These are phyloP conservation scores for Penicillium sp. DNA, from an alignment of 2,329 filamentous ascomycete genomes.

Conservation along the genomic window DNA sequence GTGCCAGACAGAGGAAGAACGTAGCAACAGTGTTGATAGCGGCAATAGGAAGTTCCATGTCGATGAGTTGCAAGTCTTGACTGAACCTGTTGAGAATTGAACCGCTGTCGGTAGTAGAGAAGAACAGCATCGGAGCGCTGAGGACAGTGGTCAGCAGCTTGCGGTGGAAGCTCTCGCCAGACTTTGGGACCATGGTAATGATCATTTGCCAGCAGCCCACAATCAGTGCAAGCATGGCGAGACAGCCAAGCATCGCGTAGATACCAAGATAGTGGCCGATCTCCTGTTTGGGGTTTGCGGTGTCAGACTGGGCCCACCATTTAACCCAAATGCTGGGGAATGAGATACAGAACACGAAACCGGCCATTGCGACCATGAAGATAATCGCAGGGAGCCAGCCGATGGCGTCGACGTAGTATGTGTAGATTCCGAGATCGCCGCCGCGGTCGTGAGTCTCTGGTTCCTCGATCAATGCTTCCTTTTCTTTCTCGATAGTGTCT, in stretches of 20 bases:
- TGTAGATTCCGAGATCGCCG: constrained; percentile 46
- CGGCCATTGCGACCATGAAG: constrained; percentile 39
- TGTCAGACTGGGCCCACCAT: constrained; percentile 42
- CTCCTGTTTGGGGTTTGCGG: constrained; percentile 32
- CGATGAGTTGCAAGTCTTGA: constrained; percentile 46
- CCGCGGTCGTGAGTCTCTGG: constrained; percentile 31
- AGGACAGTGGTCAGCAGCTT: constrained; percentile 50
- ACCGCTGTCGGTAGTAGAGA: constrained; percentile 43
- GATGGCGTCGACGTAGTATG: constrained; percentile 40
- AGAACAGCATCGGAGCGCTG: constrained; percentile 44
- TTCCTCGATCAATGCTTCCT: constrained; percentile 22
- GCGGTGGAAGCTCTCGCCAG: constrained; percentile 51
- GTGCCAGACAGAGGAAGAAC: constrained; percentile 41
- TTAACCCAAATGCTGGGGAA: constrained; percentile 45
- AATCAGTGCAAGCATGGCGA: constrained; percentile 38
- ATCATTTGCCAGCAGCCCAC: constrained; percentile 48
- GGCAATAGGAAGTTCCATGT: constrained; percentile 44
- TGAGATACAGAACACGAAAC: constrained; percentile 42
- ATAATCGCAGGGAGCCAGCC: constrained; percentile 35
- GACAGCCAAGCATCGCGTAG: constrained; percentile 40
- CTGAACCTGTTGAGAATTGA: constrained; percentile 46
- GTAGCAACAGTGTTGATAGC: constrained; percentile 41
- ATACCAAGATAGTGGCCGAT: constrained; percentile 41
- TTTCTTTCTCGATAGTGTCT: constrained; percentile 20
- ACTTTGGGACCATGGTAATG: constrained; percentile 54